phyloP scores from a whole-genome alignment of 192 early-diverging fungal species.

The Physocladia obscura region DNA sequence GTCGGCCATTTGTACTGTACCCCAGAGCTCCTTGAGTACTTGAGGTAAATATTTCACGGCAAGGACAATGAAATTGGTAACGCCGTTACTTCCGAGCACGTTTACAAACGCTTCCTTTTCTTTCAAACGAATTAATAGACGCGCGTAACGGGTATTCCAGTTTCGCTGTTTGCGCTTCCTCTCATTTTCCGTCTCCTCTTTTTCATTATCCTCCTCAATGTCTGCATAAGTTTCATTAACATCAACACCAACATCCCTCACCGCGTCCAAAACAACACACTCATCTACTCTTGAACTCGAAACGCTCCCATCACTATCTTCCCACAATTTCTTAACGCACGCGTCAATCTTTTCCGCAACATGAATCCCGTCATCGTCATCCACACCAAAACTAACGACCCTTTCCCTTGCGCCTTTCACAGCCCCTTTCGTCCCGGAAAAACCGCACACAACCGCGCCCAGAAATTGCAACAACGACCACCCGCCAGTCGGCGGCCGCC shows the following conservation, averaged over 20 bases:
- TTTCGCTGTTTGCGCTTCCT: too few species aligned
- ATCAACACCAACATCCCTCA: background rate
- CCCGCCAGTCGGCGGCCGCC: conserved; percentile 39
- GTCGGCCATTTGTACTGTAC: conserved; percentile 15
- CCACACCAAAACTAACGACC: too few species aligned
- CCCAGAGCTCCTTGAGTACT: conserved; percentile 37
- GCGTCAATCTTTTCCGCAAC: too few species aligned
- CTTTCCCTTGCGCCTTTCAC: background rate
- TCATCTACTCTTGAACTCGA: background rate
- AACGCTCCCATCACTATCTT: background rate
- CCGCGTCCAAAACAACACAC: background rate
- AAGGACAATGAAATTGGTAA: conserved; percentile 32
- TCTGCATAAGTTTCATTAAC: conserved; percentile 13
- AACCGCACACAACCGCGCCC: conserved; percentile 29
- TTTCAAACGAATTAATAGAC: conserved; percentile 29
- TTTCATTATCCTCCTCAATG: background rate
- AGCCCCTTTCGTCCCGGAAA: conserved; percentile 12
- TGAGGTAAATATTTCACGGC: conserved; percentile 28
- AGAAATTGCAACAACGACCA: conserved; percentile 37
- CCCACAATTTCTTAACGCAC: too few species aligned
- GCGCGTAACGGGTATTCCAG: conserved; percentile 25
- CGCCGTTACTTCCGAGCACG: conserved; percentile 26
- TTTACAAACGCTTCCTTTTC: conserved; percentile 41
- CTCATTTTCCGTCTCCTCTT: too few species aligned
- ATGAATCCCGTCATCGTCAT: background rate